Base-by-base conservation (phyloP, 148 eudicot genomes). In the Euryodendron excelsum region DNA sequence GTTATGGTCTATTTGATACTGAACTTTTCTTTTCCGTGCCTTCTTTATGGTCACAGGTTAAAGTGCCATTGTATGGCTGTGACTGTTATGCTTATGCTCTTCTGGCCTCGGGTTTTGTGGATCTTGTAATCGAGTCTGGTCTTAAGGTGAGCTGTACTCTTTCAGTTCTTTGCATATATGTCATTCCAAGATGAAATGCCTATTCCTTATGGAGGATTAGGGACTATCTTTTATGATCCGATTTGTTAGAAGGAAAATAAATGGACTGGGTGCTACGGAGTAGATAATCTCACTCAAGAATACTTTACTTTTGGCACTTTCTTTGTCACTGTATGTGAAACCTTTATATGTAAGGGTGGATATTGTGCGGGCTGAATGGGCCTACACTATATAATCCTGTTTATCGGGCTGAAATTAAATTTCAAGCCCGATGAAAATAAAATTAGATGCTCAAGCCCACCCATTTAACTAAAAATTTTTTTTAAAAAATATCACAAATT, bases 51-150 rank as follows among this genome's bases (percentile, higher is more conserved):
- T 65, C 39, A 72, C 91, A 96, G 98, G 99, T 96, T 28, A 96
- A 96, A 82, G 93, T 90, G 45, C 99, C 99, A 55, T 83, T 93
- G 3, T 96, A 91, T 81, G 98, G 99, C 60, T 93, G 99, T 58
- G 99, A 96, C 82, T 96, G 98, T 80, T 93, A 96, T 81, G 99
- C 99, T 0, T 96, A 96, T 84, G 98, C 99, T 52, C 95, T 96
- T 79, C 85, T 93, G 77, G 93, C 98, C 82, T 90, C 99, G 30
- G 99, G 99, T 68, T 92, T 84, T 78, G 99, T 96, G 73, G 99
- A 96, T 84, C 91, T 96, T 77, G 99, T 96, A 53, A 80, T 96
- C 33, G 98, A 96, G 85, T 96, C 98, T 39, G 99, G 99, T 79
- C 94, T 96, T 71, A 93, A 93, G 91, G 99, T 93, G 48, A 77